phyloP scores from a whole-genome alignment of 768 basidiomycete genomes.

The Phallus indusiatus region DNA sequence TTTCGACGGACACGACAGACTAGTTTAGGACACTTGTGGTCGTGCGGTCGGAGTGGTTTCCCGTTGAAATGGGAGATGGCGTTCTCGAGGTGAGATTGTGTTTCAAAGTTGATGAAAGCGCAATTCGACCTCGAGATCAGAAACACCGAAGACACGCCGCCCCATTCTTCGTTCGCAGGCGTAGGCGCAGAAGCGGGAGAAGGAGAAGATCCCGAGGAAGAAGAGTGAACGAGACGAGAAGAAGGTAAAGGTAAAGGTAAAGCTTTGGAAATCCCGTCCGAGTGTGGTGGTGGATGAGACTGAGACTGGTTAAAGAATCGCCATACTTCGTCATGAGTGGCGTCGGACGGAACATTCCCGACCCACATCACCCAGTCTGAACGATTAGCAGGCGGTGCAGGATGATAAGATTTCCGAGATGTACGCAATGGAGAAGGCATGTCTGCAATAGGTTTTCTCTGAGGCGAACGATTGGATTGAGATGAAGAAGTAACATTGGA shows the following conservation, averaged over 20 bases:
- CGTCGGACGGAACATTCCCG: constrained; percentile 82
- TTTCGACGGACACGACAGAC: constrained; percentile 75
- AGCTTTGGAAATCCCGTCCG: constrained; percentile 8
- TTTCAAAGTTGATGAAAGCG: constrained; percentile 85
- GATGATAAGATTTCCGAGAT: constrained; percentile 51
- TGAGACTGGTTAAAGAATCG: constrained; percentile 59
- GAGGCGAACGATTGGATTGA: neutral
- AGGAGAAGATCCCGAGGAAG: neutral
- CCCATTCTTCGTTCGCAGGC: constrained; percentile 17
- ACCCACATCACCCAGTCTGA: constrained; percentile 97
- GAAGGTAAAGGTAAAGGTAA: no score
- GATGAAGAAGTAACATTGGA: neutral
- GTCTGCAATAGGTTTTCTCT: neutral
- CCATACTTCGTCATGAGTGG: constrained; percentile 79
- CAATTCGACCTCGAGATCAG: constrained; percentile 93
- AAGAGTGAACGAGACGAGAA: constrained; percentile 2
- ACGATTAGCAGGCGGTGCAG: constrained; percentile 60
- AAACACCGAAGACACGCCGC: constrained; percentile 78
- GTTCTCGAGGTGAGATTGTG: constrained; percentile 45
- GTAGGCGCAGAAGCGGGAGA: no score
- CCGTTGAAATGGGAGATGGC: constrained; percentile 75
- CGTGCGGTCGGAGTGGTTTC: constrained; percentile 52
- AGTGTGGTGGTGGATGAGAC: constrained; percentile 6
- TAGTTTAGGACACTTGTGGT: constrained; percentile 64
- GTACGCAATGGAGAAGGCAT: constrained; percentile 6